These are phyloP conservation scores for Thalassiosira exigua DNA, from an alignment of 352 stramenopile genomes.

Conservation along the genomic window DNA sequence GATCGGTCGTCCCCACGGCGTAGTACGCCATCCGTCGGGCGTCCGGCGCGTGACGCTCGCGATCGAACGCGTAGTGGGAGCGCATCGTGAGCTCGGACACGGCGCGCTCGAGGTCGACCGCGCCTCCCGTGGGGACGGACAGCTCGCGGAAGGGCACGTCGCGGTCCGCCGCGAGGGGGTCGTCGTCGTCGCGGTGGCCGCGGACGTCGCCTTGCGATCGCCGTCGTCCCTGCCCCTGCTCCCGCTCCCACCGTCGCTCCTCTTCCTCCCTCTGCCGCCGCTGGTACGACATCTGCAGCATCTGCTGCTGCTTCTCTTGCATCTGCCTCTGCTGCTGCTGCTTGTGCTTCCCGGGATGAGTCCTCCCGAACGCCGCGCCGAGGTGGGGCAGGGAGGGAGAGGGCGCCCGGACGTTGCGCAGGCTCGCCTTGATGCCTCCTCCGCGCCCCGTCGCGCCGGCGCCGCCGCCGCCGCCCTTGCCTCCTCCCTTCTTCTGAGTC, in stretches of 20 bases:
- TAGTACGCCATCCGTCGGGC: conserved; percentile 83
- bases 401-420: not conserved
- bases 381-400: not conserved
- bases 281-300: too few relatives aligned
- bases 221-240: too few relatives aligned
- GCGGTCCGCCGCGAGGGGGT: not conserved
- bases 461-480: too few relatives aligned
- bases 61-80: conserved; percentile 42
- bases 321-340: not conserved
- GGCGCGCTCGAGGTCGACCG: conserved; percentile 51
- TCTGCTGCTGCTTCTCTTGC: too few relatives aligned
- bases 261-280: too few relatives aligned
- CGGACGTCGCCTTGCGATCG: not conserved
- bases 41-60: conserved; percentile 33
- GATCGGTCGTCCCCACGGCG: conserved; percentile 75
- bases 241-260: too few relatives aligned
- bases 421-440: not conserved
- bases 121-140: conserved; percentile 17
- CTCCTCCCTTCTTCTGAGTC: conserved; percentile 2
- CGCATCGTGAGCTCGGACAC: conserved; percentile 82
- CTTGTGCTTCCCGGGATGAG: conserved; percentile 33
- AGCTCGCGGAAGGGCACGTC: conserved; percentile 41
- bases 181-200: not conserved
- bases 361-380: conserved; percentile 28
- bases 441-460: not conserved